phyloP scores from a whole-genome alignment of 2,329 filamentous ascomycete genomes.

The Gliomastix tumulicola region DNA sequence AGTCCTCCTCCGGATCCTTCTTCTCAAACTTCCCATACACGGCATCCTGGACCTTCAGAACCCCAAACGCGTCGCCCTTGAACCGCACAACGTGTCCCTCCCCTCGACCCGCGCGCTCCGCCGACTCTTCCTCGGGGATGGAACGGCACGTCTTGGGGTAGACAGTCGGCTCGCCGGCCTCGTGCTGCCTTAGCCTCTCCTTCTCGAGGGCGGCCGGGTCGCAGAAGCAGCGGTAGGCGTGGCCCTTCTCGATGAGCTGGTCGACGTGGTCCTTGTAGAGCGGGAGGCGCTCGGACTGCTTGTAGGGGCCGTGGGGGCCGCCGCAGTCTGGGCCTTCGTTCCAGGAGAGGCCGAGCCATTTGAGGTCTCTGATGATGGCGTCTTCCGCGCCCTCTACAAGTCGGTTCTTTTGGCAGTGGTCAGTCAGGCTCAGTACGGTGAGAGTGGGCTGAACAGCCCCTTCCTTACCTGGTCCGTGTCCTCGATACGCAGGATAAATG shows the following conservation, averaged over 20 bases:
- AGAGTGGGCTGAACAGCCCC: too few species aligned
- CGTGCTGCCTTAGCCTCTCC: constrained; percentile 56
- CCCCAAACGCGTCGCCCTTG: constrained; percentile 46
- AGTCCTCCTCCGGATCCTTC: constrained; percentile 61
- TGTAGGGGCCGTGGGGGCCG: constrained; percentile 79
- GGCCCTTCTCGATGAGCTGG: constrained; percentile 59
- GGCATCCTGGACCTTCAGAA: constrained; percentile 64
- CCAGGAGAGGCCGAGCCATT: constrained; percentile 87
- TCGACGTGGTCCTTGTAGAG: constrained; percentile 68
- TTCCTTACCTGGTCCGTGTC: constrained; percentile 85
- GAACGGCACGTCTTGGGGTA: constrained; percentile 64
- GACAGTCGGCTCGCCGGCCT: constrained; percentile 31
- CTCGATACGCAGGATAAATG: constrained; percentile 87
- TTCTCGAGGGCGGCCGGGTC: constrained; percentile 61
- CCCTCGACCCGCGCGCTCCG: constrained; percentile 59
- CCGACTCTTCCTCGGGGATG: constrained; percentile 60
- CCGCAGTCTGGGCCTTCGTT: constrained; percentile 86
- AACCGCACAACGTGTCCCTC: constrained; percentile 75
- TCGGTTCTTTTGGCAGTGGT: constrained; percentile 74
- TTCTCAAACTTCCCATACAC: constrained; percentile 67
- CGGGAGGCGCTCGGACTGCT: constrained; percentile 74
- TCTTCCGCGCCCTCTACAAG: constrained; percentile 75
- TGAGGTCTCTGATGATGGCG: constrained; percentile 69
- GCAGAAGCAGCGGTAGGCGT: constrained; percentile 94
- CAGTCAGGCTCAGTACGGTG: too few species aligned